Base-by-base conservation (phyloP, 805 yeast genomes). In the Lachancea nothofagi region DNA sequence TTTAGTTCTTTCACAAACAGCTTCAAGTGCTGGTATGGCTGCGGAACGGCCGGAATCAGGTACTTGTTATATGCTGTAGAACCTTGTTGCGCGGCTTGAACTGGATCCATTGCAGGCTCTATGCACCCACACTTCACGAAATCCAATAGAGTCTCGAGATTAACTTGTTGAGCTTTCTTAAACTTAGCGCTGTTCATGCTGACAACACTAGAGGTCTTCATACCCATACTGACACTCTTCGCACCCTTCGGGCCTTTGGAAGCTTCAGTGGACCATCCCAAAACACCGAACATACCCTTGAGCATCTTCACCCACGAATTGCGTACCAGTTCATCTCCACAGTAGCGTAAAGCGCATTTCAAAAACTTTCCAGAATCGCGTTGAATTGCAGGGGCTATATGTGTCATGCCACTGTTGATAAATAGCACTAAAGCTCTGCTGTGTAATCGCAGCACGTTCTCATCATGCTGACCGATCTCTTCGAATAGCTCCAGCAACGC, bases 381-480 rank as follows among this genome's bases (percentile, higher is more conserved):
- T 40, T 96, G 73, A 20, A 93, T 78, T 3, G 77, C 78, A 1
- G 87, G 79, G 22, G 74, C 74, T 29, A 93, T 83, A 58, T 93
- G 97, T 13, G 97, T 83, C 96, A 93, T 90, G 3, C 96, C 94
- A 38, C 90, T 81, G 50, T 83, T 83, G 13, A 90, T 70, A 57
- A 83, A 89, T 22, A 90, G 69, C n/a, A 83, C 71, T 40, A 83
- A 55, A 15, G 72, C 62, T 45, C 77, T 64, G 53, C 78, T 66
- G 65, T 83, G 86, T 19, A 83, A 59, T 41, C 74, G 75, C 44
- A 83, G 61, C 20, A 83, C 65, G 3, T 76, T 75, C 0, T 74
- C 70, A 48, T 77, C 80, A 19, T 61, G 61, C 10, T 58, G 53
- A 2, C 77, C 74, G 24, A 78, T 66, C 6, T 70, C 69, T 3